These are phyloP conservation scores for Trichoderma atrobrunneum DNA, from an alignment of 2,329 filamentous ascomycete genomes.

Conservation along the genomic window DNA sequence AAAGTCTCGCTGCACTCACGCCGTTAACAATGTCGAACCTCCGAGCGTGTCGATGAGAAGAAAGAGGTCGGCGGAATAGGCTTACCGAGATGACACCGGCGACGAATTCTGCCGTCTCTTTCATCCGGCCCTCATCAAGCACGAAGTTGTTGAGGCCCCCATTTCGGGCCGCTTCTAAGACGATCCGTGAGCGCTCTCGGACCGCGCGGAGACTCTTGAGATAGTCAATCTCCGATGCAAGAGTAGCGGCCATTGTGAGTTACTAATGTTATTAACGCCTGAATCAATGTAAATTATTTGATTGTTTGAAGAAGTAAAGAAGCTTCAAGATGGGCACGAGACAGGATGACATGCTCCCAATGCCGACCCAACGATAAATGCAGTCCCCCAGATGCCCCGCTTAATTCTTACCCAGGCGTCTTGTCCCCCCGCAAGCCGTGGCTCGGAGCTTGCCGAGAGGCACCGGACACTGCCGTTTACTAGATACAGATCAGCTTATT, in stretches of 20 bases:
- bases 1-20: conserved; percentile 44
- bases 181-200: conserved; percentile 34
- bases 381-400: conserved; percentile 10
- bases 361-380: conserved; percentile 4
- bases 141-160: conserved; percentile 42
- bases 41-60: not conserved
- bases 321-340: not conserved
- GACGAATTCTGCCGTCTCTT: conserved; percentile 42
- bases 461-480: conserved; percentile 7
- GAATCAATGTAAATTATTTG: not conserved
- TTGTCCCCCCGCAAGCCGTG: not conserved
- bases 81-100: conserved; percentile 41
- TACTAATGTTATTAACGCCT: not conserved
- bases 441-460: conserved; percentile 14
- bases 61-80: not conserved
- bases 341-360: conserved; percentile 8
- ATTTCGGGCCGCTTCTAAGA: conserved; percentile 37
- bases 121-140: conserved; percentile 38
- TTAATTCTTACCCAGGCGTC: not conserved
- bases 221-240: conserved; percentile 27
- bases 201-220: conserved; percentile 37
- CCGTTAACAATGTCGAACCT: not conserved
- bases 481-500: not conserved
- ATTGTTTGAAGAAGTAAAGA: not conserved
- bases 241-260: not conserved